These are phyloP conservation scores for Quillaja saponaria DNA, from an alignment of 306 rosid genomes.

Conservation along the genomic window DNA sequence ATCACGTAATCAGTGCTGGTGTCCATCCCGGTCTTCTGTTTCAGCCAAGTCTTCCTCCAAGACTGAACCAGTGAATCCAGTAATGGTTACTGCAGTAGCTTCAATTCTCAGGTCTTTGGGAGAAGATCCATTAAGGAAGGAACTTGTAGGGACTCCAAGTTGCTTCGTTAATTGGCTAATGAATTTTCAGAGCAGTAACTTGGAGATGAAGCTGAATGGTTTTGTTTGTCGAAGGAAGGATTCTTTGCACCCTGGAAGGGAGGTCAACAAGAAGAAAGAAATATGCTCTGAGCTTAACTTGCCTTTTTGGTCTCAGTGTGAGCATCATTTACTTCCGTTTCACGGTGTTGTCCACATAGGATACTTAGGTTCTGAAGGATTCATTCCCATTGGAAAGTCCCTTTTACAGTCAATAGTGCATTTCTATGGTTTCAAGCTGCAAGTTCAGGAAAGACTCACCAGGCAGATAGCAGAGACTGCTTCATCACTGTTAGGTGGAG, in stretches of 20 bases:
- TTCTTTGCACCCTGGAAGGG: slow-evolving; percentile 32
- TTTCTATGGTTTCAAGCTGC: slow-evolving; percentile 93
- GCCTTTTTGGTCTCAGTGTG: slow-evolving; percentile 90
- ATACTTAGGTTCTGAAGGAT: slow-evolving; percentile 47
- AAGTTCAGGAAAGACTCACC: slow-evolving; percentile 96
- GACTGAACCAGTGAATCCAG: slow-evolving; percentile 42
- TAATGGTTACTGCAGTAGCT: slow-evolving; percentile 63
- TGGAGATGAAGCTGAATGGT: slow-evolving; percentile 71
- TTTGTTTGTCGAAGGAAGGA: slow-evolving; percentile 41
- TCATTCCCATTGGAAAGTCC: slow-evolving; percentile 57
- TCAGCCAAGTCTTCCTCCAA: slow-evolving; percentile 50
- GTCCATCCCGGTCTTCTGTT: slow-evolving; percentile 55
- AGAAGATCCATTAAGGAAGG: slow-evolving; percentile 85
- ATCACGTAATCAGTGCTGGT: slow-evolving; percentile 55
- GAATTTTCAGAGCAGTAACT: slow-evolving; percentile 62
- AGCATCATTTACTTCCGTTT: slow-evolving; percentile 95
- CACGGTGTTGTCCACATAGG: slow-evolving; percentile 91
- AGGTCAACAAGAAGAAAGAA: slow-evolving; percentile 38
- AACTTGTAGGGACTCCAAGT: slow-evolving; percentile 77
- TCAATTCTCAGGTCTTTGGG: slow-evolving; percentile 81
- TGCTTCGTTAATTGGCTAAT: slow-evolving; percentile 80
- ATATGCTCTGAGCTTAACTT: slow-evolving; percentile 59
- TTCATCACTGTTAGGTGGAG: slow-evolving; percentile 69
- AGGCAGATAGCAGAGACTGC: slow-evolving; percentile 91
- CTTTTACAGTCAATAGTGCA: slow-evolving; percentile 71